phyloP scores from a whole-genome alignment of 1,284 basidiomycete species.

The Singerocomus inundabilis region DNA sequence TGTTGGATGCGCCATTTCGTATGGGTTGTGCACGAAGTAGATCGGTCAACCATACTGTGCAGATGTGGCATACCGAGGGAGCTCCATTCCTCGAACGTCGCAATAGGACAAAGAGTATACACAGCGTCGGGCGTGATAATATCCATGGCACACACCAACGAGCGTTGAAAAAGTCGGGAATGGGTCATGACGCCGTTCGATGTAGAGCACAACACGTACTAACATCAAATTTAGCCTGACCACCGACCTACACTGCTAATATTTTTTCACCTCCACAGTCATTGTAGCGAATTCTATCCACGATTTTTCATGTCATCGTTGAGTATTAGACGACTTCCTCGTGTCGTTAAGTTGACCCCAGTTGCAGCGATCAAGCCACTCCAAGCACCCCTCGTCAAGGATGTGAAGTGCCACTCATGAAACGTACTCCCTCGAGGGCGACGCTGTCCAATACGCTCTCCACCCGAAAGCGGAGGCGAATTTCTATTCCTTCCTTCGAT shows the following conservation, averaged over 20 bases:
- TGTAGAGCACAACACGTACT: neutral
- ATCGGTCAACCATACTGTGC: conserved; percentile 30
- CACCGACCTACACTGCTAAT: neutral
- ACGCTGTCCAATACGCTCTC: conserved; percentile 32
- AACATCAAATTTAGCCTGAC: neutral
- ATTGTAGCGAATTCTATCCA: neutral
- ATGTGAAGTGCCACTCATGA: conserved; percentile 30
- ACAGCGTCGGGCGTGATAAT: conserved; percentile 35
- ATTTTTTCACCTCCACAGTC: neutral
- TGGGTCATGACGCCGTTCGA: too few species aligned
- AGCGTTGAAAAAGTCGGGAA: too few species aligned
- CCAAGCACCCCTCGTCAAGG: conserved; percentile 29
- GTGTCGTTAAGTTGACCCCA: conserved; percentile 19
- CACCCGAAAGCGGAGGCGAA: conserved; percentile 30
- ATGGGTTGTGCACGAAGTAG: conserved; percentile 9
- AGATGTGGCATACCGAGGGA: conserved; percentile 8
- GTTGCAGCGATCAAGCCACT: conserved; percentile 24
- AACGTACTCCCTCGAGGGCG: conserved; percentile 34
- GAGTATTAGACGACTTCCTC: conserved; percentile 22
- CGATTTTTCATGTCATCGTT: conserved; percentile 27
- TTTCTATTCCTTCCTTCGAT: conserved; percentile 34
- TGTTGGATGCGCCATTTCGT: neutral
- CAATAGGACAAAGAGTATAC: conserved; percentile 35
- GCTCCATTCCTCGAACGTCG: conserved; percentile 32
- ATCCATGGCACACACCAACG: conserved; percentile 47